These are phyloP conservation scores for Paecilomyces dactylethromorphus DNA, from an alignment of 2,329 filamentous ascomycete species.

Conservation along the genomic window DNA sequence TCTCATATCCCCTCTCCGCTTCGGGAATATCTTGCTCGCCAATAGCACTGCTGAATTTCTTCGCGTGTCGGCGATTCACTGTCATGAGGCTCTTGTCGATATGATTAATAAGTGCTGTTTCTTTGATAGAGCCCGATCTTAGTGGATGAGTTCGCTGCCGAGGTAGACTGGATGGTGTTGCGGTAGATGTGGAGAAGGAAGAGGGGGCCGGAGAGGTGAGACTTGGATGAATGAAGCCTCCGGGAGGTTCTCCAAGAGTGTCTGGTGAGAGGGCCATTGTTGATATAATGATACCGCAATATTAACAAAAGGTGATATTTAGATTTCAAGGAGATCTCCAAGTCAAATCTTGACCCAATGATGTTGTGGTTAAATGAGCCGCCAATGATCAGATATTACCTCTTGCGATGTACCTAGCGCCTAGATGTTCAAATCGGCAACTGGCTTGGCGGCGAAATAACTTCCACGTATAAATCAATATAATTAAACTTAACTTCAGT, in stretches of 20 bases:
- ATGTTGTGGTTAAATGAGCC: not conserved
- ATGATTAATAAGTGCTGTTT: conserved; percentile 52
- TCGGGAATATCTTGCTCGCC: conserved; percentile 19
- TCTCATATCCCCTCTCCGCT: conserved; percentile 47
- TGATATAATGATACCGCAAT: not conserved
- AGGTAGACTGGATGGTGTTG: conserved; percentile 39
- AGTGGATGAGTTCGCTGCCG: conserved; percentile 48
- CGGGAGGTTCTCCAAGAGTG: conserved; percentile 10
- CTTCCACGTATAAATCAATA: not conserved
- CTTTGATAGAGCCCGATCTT: conserved; percentile 51
- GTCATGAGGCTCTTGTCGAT: conserved; percentile 47
- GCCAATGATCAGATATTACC: not conserved
- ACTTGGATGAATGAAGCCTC: conserved; percentile 36
- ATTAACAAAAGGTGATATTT: too few relatives aligned
- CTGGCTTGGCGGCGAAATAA: not conserved
- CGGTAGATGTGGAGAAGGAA: conserved; percentile 29
- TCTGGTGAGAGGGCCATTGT: conserved; percentile 15
- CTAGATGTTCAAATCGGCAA: not conserved
- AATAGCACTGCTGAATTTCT: conserved; percentile 37
- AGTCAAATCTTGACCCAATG: not conserved
- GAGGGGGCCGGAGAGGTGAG: conserved; percentile 45
- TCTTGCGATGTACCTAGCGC: not conserved
- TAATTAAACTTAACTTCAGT: not conserved
- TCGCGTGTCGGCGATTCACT: conserved; percentile 48
- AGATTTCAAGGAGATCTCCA: not conserved